phyloP scores from a whole-genome alignment of 768 basidiomycete species.

The Mycena kentingensis region DNA sequence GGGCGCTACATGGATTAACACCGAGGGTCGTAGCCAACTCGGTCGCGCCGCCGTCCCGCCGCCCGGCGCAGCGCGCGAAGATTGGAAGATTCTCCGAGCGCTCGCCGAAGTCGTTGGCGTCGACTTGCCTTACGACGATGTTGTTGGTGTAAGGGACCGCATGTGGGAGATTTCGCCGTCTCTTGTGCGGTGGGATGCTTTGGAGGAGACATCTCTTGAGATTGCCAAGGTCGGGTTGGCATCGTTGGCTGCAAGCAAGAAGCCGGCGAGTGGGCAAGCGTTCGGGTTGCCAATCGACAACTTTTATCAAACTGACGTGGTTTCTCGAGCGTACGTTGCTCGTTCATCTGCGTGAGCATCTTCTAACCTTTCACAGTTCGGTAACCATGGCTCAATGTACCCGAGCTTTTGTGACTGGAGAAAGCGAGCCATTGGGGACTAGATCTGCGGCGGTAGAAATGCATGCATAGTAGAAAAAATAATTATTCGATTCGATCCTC shows the following conservation, averaged over 20 bases:
- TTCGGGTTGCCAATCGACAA: conserved; percentile 72
- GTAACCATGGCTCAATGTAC: conserved; percentile 96
- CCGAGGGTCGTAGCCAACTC: conserved; percentile 90
- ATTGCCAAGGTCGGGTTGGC: conserved; percentile 72
- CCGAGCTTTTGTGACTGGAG: conserved; percentile 78
- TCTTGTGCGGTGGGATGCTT: conserved; percentile 79
- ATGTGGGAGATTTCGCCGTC: conserved; percentile 97
- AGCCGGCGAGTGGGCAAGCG: conserved; percentile 51
- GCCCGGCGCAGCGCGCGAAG: conserved; percentile 94
- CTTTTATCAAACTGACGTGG: conserved; percentile 96
- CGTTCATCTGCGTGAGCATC: neutral
- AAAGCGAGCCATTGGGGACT: conserved; percentile 59
- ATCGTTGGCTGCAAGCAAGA: conserved; percentile 44
- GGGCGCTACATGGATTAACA: conserved; percentile 91
- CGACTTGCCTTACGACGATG: conserved; percentile 88
- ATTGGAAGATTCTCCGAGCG: conserved; percentile 97
- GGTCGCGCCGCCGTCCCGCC: conserved; percentile 90
- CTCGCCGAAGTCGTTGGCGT: conserved; percentile 83
- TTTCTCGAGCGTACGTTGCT: conserved; percentile 78
- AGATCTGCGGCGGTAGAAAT: conserved; percentile 42
- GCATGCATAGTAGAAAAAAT: conserved; percentile 38
- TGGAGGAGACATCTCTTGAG: conserved; percentile 75
- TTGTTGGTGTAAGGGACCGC: conserved; percentile 80
- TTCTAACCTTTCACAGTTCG: conserved; percentile 37
- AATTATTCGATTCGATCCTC: conserved; percentile 4